These are phyloP conservation scores for Ochetophila trinervis DNA, from an alignment of 306 rosid genomes.

Conservation along the genomic window DNA sequence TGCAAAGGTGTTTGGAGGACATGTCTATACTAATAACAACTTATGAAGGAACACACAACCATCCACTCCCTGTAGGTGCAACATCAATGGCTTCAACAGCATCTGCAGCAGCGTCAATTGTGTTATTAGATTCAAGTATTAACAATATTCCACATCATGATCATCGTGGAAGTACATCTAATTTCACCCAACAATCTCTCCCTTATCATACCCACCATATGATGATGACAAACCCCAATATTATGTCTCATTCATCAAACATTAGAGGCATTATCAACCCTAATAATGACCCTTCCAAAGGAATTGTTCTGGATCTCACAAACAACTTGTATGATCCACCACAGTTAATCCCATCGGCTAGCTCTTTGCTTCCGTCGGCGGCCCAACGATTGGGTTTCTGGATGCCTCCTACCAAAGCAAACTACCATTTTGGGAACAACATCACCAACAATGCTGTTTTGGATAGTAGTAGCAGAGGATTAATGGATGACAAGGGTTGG, in stretches of 20 bases:
- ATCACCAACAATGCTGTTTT: constrained; percentile 16
- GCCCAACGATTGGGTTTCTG: constrained; percentile 37
- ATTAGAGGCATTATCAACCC: constrained; percentile 37
- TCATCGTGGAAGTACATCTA: constrained; percentile 26
- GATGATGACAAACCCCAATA: constrained; percentile 27
- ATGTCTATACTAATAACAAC: constrained; percentile 94
- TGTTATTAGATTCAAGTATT: constrained; percentile 55
- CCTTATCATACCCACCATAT: constrained; percentile 25
- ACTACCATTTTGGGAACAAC: constrained; percentile 8
- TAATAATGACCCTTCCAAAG: constrained; percentile 51
- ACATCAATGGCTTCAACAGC: constrained; percentile 89
- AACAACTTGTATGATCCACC: constrained; percentile 18
- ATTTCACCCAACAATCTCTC: constrained; percentile 34
- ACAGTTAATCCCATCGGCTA: constrained; percentile 23
- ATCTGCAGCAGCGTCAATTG: constrained; percentile 59
- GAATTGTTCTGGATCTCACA: constrained; percentile 66
- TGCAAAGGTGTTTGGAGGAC: constrained; percentile 94
- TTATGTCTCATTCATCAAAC: constrained; percentile 18
- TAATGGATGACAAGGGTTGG: constrained; percentile 12
- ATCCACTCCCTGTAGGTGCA: constrained; percentile 92
- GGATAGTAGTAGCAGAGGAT: constrained; percentile 4
- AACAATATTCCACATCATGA: constrained; percentile 33
- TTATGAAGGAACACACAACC: constrained; percentile 94
- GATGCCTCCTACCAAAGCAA: constrained; percentile 34
- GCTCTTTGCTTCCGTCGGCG: constrained; percentile 26